These are phyloP conservation scores for Zoysia matrella DNA, from an alignment of 202 grass and related monocot species.

Conservation along the genomic window DNA sequence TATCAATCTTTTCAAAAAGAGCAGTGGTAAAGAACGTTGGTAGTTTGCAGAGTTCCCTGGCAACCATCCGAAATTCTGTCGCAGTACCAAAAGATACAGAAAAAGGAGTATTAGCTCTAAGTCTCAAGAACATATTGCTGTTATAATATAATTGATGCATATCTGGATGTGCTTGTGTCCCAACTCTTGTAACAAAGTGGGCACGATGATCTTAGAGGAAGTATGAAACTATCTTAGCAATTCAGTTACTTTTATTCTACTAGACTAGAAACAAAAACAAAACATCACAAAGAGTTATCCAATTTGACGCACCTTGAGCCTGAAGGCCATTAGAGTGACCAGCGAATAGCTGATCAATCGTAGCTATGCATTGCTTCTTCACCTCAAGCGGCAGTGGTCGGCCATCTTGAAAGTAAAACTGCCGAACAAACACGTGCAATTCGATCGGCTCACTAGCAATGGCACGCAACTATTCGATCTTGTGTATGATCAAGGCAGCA, in stretches of 20 bases:
- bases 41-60: slow-evolving; percentile 97
- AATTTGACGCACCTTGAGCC: too few species aligned
- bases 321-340: slow-evolving; percentile 73
- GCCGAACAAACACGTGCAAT: slow-evolving; percentile 17
- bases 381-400: slow-evolving; percentile 66
- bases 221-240: not conserved
- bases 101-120: not conserved
- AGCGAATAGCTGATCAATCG: slow-evolving; percentile 80
- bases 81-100: slow-evolving; percentile 11
- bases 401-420: slow-evolving; percentile 96
- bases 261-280: not conserved
- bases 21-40: slow-evolving; percentile 78
- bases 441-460: not conserved
- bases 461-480: not conserved
- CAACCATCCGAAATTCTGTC: slow-evolving; percentile 84
- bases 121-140: not conserved
- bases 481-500: not conserved
- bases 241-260: not conserved
- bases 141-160: too few species aligned
- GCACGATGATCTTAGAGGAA: not conserved
- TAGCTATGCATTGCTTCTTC: slow-evolving; percentile 74
- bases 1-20: slow-evolving; percentile 48
- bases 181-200: slow-evolving; percentile 20
- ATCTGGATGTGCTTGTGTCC: too few species aligned
- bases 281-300: not conserved